phyloP scores from a whole-genome alignment of 495 filamentous ascomycete genomes.

The Rostrohypoxylon terebratum region DNA sequence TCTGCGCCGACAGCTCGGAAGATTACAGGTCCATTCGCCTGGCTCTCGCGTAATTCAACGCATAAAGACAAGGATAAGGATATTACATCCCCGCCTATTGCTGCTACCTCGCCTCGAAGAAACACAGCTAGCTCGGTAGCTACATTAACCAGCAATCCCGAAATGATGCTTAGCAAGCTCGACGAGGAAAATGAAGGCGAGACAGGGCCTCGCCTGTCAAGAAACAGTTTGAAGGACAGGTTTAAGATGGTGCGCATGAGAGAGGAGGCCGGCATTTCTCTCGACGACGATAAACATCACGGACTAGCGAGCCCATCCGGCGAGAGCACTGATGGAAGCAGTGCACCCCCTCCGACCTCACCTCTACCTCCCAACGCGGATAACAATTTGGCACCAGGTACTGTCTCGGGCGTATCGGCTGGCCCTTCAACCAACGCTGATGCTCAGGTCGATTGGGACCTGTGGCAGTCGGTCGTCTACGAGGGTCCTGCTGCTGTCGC shows the following conservation, averaged over 20 bases:
- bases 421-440: constrained; percentile 75
- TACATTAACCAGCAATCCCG: constrained; percentile 77
- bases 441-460: constrained; percentile 89
- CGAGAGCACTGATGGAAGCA: constrained; percentile 62
- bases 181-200: constrained; percentile 72
- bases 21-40: constrained; percentile 83
- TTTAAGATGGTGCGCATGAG: constrained; percentile 86
- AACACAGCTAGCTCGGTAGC: constrained; percentile 82
- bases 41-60: constrained; percentile 81
- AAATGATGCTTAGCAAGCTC: constrained; percentile 76
- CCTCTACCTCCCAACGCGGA: constrained; percentile 64
- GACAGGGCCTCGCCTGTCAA: constrained; percentile 61
- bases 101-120: constrained; percentile 60
- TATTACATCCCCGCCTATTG: constrained; percentile 63
- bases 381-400: constrained; percentile 78
- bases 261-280: constrained; percentile 75
- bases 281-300: constrained; percentile 63
- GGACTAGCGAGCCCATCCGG: constrained; percentile 65
- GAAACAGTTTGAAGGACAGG: constrained; percentile 82
- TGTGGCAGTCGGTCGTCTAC: constrained; percentile 96
- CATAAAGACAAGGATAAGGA: constrained; percentile 66
- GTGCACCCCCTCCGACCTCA: constrained; percentile 58
- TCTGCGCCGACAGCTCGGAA: constrained; percentile 66
- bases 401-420: constrained; percentile 78
- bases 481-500: constrained; percentile 89